A percentile compares a stretch with the other conserved stretches of the same genome.
Conservation (phyloP, 495 filamentous ascomycete species). For the Hypoxylon rickii region DNA sequence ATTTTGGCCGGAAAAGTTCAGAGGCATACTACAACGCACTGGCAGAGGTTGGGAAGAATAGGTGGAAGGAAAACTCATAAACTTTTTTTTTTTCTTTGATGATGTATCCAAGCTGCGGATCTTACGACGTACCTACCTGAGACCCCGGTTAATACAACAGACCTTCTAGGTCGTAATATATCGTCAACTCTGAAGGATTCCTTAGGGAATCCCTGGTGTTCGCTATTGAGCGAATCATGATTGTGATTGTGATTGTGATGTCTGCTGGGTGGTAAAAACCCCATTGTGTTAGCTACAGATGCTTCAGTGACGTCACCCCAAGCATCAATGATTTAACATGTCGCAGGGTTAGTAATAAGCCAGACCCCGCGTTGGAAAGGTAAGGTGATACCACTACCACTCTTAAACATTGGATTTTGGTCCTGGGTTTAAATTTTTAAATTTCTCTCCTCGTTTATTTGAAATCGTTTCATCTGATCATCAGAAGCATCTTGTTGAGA, state of each 20-base stretch:
- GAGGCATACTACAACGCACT: not conserved
- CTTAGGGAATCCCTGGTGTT: too few relatives aligned
- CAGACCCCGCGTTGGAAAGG: too few relatives aligned
- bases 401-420: too few relatives aligned
- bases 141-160: slow-evolving; percentile 29
- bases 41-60: not conserved
- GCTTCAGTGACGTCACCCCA: not conserved
- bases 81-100: slow-evolving; percentile 36
- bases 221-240: too few relatives aligned
- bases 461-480: too few relatives aligned
- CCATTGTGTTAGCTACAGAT: too few relatives aligned
- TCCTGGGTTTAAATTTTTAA: too few relatives aligned
- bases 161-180: slow-evolving; percentile 35
- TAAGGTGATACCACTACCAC: too few relatives aligned
- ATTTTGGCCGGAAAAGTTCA: not conserved
- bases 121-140: slow-evolving; percentile 3
- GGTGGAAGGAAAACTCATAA: slow-evolving; percentile 21
- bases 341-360: too few relatives aligned
- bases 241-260: not conserved
- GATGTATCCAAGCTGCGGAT: slow-evolving; percentile 31
- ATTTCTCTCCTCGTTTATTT: too few relatives aligned
- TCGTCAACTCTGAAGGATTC: slow-evolving; percentile 30
- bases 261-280: too few relatives aligned
- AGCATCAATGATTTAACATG: not conserved
- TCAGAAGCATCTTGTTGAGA: too few relatives aligned